Evolutionary conservation across 331 rosid species (phyloP).

Genomic region (Quercus phellos): DNA sequence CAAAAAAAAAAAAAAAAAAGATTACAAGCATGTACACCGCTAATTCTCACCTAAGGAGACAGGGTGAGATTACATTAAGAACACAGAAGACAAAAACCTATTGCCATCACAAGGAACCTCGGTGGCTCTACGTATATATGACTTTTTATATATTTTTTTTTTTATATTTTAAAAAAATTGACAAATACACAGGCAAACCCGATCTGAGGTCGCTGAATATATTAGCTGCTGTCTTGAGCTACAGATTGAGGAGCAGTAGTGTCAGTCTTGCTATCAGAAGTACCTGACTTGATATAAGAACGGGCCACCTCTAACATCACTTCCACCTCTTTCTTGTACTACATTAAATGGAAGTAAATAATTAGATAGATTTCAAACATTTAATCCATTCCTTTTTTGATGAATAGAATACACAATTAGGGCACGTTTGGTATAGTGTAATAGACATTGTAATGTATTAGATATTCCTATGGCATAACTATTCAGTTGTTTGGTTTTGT

Average conservation of each 20-base stretch:
- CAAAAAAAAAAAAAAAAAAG: background rate
- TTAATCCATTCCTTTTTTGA: slow-evolving; percentile 9
- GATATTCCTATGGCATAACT: too few species aligned
- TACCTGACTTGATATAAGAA: slow-evolving; percentile 34
- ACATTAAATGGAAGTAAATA: slow-evolving; percentile 25
- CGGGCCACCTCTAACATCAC: slow-evolving; percentile 70
- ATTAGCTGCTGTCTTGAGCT: slow-evolving; percentile 31
- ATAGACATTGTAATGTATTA: too few species aligned
- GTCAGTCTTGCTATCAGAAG: slow-evolving; percentile 32
- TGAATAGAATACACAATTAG: background rate
- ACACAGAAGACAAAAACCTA: slow-evolving; percentile 21
- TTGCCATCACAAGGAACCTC: slow-evolving; percentile 21
- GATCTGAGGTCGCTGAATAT: slow-evolving; percentile 12
- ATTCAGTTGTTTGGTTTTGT: too few species aligned
- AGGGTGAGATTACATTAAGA: slow-evolving; percentile 16
- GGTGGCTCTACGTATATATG: background rate
- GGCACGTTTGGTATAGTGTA: too few species aligned
- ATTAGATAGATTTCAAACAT: slow-evolving; percentile 4
- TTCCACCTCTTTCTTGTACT: slow-evolving; percentile 92
- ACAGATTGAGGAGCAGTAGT: slow-evolving; percentile 25
- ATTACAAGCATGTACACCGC: slow-evolving; percentile 3
- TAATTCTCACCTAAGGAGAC: slow-evolving; percentile 13
- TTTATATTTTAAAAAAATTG: background rate
- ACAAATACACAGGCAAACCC: slow-evolving; percentile 8
- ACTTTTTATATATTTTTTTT: background rate